Base-by-base conservation (phyloP, 495 filamentous ascomycete genomes). In the Apodospora peruviana region DNA sequence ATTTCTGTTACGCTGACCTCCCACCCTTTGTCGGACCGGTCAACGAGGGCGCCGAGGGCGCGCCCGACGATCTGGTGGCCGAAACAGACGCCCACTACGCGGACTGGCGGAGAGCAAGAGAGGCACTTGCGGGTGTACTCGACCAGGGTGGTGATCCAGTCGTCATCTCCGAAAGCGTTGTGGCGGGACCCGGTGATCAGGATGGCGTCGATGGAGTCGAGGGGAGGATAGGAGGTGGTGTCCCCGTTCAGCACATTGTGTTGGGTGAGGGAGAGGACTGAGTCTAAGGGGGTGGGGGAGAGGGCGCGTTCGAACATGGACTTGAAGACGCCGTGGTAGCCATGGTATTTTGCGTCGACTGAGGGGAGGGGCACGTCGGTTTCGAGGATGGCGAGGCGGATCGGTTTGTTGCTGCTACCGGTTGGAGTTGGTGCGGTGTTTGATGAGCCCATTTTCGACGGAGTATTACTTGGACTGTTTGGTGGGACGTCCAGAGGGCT, bases 61-160 rank as follows among this genome's bases (percentile, higher is more conserved):
- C 90, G 75, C 0, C 79, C 88, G 43, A 95, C 72, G 43, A 96
- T 91, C 68, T 96, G 90, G 61, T 96, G 91, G 16, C 90, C 91
- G 64, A 91, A 96, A 62, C 91, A 96, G 22, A 93, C 78, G 12
- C 88, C 90, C 17, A 95, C 73, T 18, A 94, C 66, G 19, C 80
- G 76, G 18, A 95, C 76, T 32, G 61, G 60, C 22, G 56, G 52
- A 18, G 47, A 77, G 72, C 23, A 29, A 5, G 16, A 7, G 3
- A 41, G 84, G 56, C 55, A 52, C 42, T 72, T 59, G 48, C 77
- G 75, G 0, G 78, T 80, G 63, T 81, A 96, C 34, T 84, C 80
- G 2, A 91, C 83, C 0, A 96, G 75, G 17, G 75, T 77, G 17
- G 81, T 39, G 45, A 95, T 90, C 91, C 89, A 96, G 0, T 82